Base-by-base conservation (phyloP, 768 basidiomycete genomes). In the Sutorius australiensis region DNA sequence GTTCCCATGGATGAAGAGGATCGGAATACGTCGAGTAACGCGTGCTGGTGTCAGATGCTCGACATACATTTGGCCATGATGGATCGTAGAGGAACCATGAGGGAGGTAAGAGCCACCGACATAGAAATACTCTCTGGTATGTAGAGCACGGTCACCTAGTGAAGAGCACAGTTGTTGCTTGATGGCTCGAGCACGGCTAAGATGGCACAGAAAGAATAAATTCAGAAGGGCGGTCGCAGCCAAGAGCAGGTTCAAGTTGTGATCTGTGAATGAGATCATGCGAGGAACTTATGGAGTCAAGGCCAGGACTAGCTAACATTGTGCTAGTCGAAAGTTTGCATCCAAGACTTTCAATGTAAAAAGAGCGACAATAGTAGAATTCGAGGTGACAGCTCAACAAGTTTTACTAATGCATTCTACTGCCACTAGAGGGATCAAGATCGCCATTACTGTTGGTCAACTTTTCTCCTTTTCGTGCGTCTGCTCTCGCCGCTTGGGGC, bases 401-500 rank as follows among this genome's bases (percentile, higher is more conserved):
- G 27, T 24, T 24, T 24, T 24, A 50, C 19, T 32, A 24, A 19
- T 13, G n/a, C n/a, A 38, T 13, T 14, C 24, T 24, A 24, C 17
- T 30, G 24, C 4, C 24, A 49, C 28, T 28, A 46, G 38, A 33
- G 12, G 11, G 34, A 34, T 32, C 27, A 58, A 16, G 27, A 39
- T 5, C 5, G 32, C 17, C 3, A n/a, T 46, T n/a, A 33, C 39
- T 49, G 36, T 47, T 28, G 46, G n/a, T 46, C 6, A 40, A 56
- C 37, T 45, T 60, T 67, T 48, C 58, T 62, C 57, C 61, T 73
- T 54, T 76, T 76, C 51, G 61, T 70, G 16, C 55, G 59, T 31
- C 63, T 56, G 44, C 69, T 72, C 42, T 80, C 79, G 17, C 72
- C 74, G 42, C 74, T 74, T 11, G 84, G 84, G 6, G 79, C 85